Conservation (phyloP, 768 basidiomycete genomes). For the Collybia mongolica region DNA sequence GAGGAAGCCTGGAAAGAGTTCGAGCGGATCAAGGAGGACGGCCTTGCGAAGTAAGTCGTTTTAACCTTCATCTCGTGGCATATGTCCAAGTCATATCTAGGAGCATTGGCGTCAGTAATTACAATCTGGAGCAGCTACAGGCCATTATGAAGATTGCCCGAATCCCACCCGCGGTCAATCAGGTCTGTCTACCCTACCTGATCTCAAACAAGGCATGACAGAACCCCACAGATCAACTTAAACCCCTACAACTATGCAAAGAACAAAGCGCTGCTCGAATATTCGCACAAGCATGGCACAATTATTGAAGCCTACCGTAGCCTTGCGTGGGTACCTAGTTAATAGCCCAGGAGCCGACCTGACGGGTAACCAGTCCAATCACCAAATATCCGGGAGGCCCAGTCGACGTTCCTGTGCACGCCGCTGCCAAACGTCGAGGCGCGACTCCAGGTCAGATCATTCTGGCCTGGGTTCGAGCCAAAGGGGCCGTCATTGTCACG, state of each 20-base stretch:
- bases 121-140: constrained; percentile 49
- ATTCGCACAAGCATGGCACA: constrained; percentile 45
- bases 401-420: constrained; percentile 53
- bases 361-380: constrained; percentile 43
- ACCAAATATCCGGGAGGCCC: constrained; percentile 61
- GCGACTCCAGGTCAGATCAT: constrained; percentile 64
- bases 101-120: constrained; percentile 63
- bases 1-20: constrained; percentile 52
- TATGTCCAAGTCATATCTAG: not conserved
- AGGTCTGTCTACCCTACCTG: constrained; percentile 34
- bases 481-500: constrained; percentile 70
- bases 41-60: constrained; percentile 35
- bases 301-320: constrained; percentile 56
- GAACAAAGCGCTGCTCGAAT: constrained; percentile 47
- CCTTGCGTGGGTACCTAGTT: constrained; percentile 35
- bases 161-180: constrained; percentile 68
- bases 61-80: not conserved
- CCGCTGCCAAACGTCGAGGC: constrained; percentile 52
- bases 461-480: constrained; percentile 65
- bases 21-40: constrained; percentile 49
- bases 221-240: constrained; percentile 39
- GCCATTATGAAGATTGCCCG: constrained; percentile 46
- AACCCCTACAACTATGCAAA: constrained; percentile 58
- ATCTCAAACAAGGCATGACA: not conserved
- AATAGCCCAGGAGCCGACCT: not conserved